Base-by-base conservation (phyloP, 495 filamentous ascomycete species). In the Trichoderma orchidacearum region DNA sequence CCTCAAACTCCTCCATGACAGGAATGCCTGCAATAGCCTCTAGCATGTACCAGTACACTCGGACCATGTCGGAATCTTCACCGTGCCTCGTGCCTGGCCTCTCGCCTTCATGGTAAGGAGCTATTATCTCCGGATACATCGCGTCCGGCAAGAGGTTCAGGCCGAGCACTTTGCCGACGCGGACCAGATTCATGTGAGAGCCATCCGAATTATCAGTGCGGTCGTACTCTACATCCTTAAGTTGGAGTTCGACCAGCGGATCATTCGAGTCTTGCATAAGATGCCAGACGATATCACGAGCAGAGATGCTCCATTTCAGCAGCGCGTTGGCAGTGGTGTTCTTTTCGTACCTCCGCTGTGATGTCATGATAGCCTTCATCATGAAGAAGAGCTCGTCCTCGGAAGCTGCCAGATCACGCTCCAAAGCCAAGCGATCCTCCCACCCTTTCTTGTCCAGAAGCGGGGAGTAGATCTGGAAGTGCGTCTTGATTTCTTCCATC, bases 341-440 rank as follows among this genome's bases (percentile, higher is more conserved):
- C 51, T 88, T 90, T 56, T 94, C 87, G 48, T 82, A 81, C 64
- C 90, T 92, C 56, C 90, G 74, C 65, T 99, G 93, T 8, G 90
- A 90, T 3, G 91, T 92, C 0, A 92, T 99, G 68, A 99, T 97
- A 21, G 93, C 93, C 62, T 99, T 96, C 94, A 97, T 96, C 79
- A 97, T 86, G 73, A 99, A 99, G 75, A 99, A 99, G 31, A 99
- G 72, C 70, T 99, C 94, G 64, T 99, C 94, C 64, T 97, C 94
- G 64, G 87, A 96, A 51, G 79, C 81, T 17, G 87, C 79, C 55
- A 99, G 74, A 64, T 99, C 93, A 38, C 87, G 84, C 63, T 97
- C 93, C 25, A 99, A 79, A 7, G 81, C 66, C 60, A 96, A 71
- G 30, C 90, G 81, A 66, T 96, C 90, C 59, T 92, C 80, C 92